Evolutionary conservation across 257 asterid species (phyloP).

Genomic region (Salvia rosmarinus): DNA sequence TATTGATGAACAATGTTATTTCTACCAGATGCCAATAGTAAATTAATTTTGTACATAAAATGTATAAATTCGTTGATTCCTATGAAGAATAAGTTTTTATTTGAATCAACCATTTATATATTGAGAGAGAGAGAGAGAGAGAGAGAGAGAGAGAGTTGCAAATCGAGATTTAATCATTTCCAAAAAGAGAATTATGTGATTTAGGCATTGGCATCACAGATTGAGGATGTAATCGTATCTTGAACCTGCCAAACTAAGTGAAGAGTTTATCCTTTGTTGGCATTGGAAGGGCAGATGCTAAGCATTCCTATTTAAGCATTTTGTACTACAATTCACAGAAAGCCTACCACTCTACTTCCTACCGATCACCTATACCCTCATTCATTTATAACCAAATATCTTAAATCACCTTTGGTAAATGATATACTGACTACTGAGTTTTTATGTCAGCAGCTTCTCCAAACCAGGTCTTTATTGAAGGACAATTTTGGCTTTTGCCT

Average conservation of each 20-base stretch:
- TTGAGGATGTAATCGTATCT: background rate
- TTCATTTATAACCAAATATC: conserved; percentile 5
- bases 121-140: too few relatives aligned
- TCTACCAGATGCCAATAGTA: too few relatives aligned
- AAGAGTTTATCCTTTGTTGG: conserved; percentile 41
- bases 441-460: conserved; percentile 30
- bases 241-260: conserved; percentile 30
- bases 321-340: conserved; percentile 39
- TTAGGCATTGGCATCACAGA: too few relatives aligned
- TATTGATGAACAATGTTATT: too few relatives aligned
- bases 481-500: conserved; percentile 31
- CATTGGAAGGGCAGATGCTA: conserved; percentile 38
- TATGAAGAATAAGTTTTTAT: too few relatives aligned
- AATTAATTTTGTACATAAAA: too few relatives aligned
- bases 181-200: too few relatives aligned
- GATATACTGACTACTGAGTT: conserved; percentile 6
- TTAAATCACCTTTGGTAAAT: conserved; percentile 40
- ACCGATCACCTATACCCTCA: background rate
- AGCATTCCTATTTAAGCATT: conserved; percentile 22
- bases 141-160: too few relatives aligned
- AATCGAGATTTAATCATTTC: too few relatives aligned
- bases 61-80: too few relatives aligned
- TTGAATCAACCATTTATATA: too few relatives aligned
- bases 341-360: conserved; percentile 27
- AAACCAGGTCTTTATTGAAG: conserved; percentile 26